Base-by-base conservation (phyloP, 1,284 basidiomycete genomes). In the Wallemia hederae region DNA sequence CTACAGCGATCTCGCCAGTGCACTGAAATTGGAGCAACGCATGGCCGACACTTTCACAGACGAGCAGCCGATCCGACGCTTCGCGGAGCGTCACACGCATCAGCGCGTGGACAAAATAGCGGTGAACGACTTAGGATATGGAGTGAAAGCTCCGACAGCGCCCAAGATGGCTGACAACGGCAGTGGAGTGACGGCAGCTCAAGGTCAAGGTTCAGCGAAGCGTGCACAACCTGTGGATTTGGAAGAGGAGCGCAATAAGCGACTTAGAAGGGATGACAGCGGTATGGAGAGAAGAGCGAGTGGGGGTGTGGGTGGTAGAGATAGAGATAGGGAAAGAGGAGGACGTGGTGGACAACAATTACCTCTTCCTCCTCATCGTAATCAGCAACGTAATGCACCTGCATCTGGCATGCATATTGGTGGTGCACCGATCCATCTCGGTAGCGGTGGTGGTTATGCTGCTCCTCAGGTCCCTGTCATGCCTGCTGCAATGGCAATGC, bases 41-140 rank as follows among this genome's bases (percentile, higher is more conserved):
- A 82, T 96, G 66, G 75, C 81, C 1, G 90, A 96, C 65, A 78
- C 81, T 1, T 97, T 90, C 71, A 83, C 89, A 0, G 78, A 79
- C 60, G 90, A 92, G 68, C 80, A 85, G 1, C 80, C 85, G 0
- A 85, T 92, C 68, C 88, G 92, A 69, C 82, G 87, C 1, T 90
- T 96, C 64, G 87, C 89, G 0, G 82, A 89, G 66, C 77, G 88
- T 31, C 84, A 88, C 69, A 83, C 81, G n/a, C 92, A 92, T 70
- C 76, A 83, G 39, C 81, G 81, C 34, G 80, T 85, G 22, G 91
- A 97, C 67, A 81, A 87, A 26, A 91, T 96, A 63, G 88, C 89
- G 1, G 76, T 80, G 15, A 79, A 82, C 27, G 91, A 98, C 69
- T 77, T 96, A 24, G 91, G 91, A 22, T 80, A 85, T 65, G 77